These are phyloP conservation scores for Microcos paniculata DNA, from an alignment of 345 rosid species.

Conservation along the genomic window DNA sequence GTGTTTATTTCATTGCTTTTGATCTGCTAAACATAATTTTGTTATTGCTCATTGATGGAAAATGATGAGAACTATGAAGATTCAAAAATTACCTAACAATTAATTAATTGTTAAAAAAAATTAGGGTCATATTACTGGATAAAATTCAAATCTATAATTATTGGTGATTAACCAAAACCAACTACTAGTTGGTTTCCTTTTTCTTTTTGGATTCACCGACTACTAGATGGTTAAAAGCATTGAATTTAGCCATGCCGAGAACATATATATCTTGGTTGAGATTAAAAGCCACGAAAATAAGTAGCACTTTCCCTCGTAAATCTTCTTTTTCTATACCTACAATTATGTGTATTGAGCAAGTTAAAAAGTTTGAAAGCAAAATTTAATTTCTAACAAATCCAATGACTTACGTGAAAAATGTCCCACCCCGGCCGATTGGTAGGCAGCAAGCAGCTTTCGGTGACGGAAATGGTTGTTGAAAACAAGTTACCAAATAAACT, in stretches of 20 bases:
- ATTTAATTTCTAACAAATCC: not conserved
- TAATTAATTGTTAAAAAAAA: too few relatives aligned
- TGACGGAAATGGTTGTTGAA: slow-evolving; percentile 34
- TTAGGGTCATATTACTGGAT: too few relatives aligned
- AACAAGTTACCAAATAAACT: slow-evolving; percentile 31
- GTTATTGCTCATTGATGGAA: not conserved
- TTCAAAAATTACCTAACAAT: not conserved
- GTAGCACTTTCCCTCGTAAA: not conserved
- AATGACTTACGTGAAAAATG: slow-evolving; percentile 3
- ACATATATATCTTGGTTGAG: not conserved
- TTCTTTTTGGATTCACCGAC: not conserved
- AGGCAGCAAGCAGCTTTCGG: slow-evolving; percentile 28
- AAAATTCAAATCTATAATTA: too few relatives aligned
- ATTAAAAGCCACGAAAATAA: slow-evolving; percentile 27
- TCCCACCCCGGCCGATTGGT: not conserved
- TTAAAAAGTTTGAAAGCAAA: slow-evolving; percentile 8
- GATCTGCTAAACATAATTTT: not conserved
- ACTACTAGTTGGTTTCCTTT: too few relatives aligned
- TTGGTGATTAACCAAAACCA: too few relatives aligned
- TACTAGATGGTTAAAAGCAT: too few relatives aligned
- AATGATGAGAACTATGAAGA: not conserved
- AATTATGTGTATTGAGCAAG: not conserved
- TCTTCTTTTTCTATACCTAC: not conserved
- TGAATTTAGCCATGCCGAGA: not conserved
- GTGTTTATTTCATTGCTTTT: not conserved